A percentile compares a stretch with the other conserved stretches of the same genome.
Conservation (phyloP, 345 rosid genomes). For the Gossypioides kirkii region DNA sequence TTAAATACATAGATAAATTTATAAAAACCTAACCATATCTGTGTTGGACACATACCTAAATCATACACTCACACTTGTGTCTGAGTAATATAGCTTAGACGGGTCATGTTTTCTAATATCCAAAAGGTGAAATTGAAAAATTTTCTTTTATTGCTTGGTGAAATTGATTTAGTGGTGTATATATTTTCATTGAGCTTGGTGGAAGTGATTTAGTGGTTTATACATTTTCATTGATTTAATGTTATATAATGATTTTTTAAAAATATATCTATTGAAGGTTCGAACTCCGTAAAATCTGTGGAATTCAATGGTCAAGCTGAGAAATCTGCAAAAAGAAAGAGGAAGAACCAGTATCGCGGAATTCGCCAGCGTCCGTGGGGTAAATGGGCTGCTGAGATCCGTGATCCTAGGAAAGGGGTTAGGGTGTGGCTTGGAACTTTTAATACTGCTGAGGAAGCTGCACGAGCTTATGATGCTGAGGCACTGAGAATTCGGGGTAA, state of each 20-base stretch:
- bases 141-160: background rate
- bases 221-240: background rate
- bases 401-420: slow-evolving; percentile 89
- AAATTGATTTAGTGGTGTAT: background rate
- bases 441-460: slow-evolving; percentile 96
- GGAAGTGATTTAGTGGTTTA: background rate
- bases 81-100: too few species aligned
- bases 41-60: background rate
- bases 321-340: slow-evolving; percentile 70
- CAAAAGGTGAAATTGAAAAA: too few species aligned
- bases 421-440: slow-evolving; percentile 96
- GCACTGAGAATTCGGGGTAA: slow-evolving; percentile 78
- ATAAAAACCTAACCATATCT: too few species aligned
- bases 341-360: slow-evolving; percentile 87
- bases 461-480: slow-evolving; percentile 76
- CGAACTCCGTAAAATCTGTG: slow-evolving; percentile 30
- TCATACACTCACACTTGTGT: too few species aligned
- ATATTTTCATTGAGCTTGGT: background rate
- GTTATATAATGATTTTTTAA: background rate
- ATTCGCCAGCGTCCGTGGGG: slow-evolving; percentile 99
- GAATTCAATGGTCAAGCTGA: slow-evolving; percentile 52
- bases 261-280: slow-evolving; percentile 27
- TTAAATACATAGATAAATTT: too few species aligned
- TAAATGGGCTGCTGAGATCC: slow-evolving; percentile 98
- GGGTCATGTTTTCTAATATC: background rate